Evolutionary conservation across 306 rosid species (phyloP).

Genomic region (Castanopsis chinensis): DNA sequence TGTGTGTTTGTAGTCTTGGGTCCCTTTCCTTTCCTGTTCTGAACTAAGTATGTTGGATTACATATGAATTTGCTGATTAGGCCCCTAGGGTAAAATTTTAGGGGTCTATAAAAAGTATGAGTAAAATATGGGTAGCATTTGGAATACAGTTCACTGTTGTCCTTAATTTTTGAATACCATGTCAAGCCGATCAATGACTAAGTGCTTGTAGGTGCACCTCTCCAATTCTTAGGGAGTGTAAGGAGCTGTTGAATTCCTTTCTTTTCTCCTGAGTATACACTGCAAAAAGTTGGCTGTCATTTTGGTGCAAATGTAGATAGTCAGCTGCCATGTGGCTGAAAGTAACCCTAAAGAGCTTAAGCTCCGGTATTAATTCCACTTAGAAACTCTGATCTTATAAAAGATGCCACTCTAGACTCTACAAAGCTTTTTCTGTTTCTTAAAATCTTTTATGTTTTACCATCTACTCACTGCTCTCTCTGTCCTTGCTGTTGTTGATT

Average conservation of each 20-base stretch:
- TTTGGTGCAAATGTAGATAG: too few relatives aligned
- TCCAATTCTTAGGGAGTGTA: too few relatives aligned
- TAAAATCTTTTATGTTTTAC: too few relatives aligned
- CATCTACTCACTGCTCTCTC: too few relatives aligned
- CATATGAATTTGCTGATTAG: neutral
- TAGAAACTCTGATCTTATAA: too few relatives aligned
- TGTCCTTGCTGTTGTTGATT: neutral
- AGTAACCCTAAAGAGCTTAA: too few relatives aligned
- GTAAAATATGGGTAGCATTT: neutral
- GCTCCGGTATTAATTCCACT: too few relatives aligned
- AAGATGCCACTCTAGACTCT: too few relatives aligned
- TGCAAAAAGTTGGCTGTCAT: too few relatives aligned
- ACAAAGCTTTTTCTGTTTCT: fast-evolving
- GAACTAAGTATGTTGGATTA: neutral
- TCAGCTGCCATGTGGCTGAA: too few relatives aligned
- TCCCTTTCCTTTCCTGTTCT: neutral
- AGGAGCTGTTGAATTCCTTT: neutral
- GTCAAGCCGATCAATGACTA: fast-evolving
- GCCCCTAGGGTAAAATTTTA: neutral
- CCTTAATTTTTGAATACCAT: neutral
- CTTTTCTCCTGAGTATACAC: neutral
- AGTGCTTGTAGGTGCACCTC: neutral
- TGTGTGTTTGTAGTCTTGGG: neutral
- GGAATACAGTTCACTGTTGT: neutral
- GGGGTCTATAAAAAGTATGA: neutral